These are phyloP conservation scores for Penicillium freii DNA, from an alignment of 2,329 filamentous ascomycete species.

Conservation along the genomic window DNA sequence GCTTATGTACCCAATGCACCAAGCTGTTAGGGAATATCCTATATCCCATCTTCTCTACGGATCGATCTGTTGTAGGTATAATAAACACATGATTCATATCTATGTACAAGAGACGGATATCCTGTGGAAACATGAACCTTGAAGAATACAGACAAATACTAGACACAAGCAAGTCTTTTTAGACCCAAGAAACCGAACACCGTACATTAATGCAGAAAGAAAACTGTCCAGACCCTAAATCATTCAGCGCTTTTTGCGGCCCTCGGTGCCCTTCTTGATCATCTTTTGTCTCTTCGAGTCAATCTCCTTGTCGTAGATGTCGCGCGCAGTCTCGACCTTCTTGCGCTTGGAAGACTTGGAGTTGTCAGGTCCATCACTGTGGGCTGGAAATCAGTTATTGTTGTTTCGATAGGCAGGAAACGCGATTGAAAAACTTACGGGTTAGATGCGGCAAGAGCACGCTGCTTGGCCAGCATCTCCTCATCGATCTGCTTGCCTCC, in stretches of 20 bases:
- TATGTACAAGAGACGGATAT: slow-evolving; percentile 23
- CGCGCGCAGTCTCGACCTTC: slow-evolving; percentile 55
- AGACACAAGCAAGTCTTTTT: slow-evolving; percentile 6
- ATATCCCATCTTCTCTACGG: neutral
- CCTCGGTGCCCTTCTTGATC: slow-evolving; percentile 46
- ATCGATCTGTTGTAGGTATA: neutral
- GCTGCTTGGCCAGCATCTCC: slow-evolving; percentile 73
- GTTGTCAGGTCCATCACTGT: slow-evolving; percentile 48
- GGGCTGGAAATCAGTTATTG: slow-evolving; percentile 43
- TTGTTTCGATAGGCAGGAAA: slow-evolving; percentile 23
- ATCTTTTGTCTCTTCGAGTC: slow-evolving; percentile 46
- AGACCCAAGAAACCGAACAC: slow-evolving; percentile 13
- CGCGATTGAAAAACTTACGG: slow-evolving; percentile 58
- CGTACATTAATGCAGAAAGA: slow-evolving; percentile 15
- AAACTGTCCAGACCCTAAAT: slow-evolving; percentile 7
- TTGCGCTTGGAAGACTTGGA: slow-evolving; percentile 76
- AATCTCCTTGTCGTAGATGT: slow-evolving; percentile 47
- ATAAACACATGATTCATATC: slow-evolving; percentile 20
- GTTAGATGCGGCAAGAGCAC: slow-evolving; percentile 85
- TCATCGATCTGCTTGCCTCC: slow-evolving; percentile 73
- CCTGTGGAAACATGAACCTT: slow-evolving; percentile 9
- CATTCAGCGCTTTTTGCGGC: slow-evolving; percentile 26
- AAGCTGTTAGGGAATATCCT: neutral
- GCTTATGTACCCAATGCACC: neutral
- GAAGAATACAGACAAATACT: slow-evolving; percentile 12